These are phyloP conservation scores for Microdochium trichocladiopsis DNA, from an alignment of 2,329 filamentous ascomycete genomes.

Conservation along the genomic window DNA sequence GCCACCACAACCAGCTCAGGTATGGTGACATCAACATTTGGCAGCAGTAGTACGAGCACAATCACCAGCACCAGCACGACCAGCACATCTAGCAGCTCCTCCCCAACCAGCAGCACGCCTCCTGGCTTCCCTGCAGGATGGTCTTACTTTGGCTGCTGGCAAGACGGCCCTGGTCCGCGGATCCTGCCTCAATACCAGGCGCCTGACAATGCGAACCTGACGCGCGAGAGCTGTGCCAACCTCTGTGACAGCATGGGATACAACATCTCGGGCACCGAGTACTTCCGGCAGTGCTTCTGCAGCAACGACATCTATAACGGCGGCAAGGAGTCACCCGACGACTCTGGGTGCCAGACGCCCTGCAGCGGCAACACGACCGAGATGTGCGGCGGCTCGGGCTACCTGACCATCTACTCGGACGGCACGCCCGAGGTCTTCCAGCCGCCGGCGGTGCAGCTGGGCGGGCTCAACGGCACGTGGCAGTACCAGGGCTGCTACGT, in stretches of 20 bases:
- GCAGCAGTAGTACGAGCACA: too few species aligned
- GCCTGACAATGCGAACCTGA: slow-evolving; percentile 11
- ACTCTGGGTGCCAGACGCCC: slow-evolving; percentile 13
- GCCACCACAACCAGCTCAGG: too few species aligned
- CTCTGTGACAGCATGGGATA: slow-evolving; percentile 14
- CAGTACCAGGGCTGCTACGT: slow-evolving; percentile 14
- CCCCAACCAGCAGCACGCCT: too few species aligned
- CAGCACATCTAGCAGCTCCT: neutral
- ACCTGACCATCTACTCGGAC: slow-evolving; percentile 13
- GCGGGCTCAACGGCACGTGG: slow-evolving; percentile 7
- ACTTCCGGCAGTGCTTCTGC: slow-evolving; percentile 22
- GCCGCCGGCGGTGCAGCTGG: slow-evolving; percentile 9
- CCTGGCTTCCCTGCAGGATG: neutral
- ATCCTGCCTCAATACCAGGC: slow-evolving; percentile 6
- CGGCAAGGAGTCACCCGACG: slow-evolving; percentile 7
- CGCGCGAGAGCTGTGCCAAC: slow-evolving; percentile 12
- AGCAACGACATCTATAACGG: slow-evolving; percentile 13
- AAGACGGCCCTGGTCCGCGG: neutral
- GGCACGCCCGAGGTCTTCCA: slow-evolving; percentile 9
- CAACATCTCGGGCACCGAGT: slow-evolving; percentile 24
- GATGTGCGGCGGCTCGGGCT: slow-evolving; percentile 14
- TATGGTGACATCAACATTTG: too few species aligned
- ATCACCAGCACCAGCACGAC: neutral
- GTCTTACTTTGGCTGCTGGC: neutral
- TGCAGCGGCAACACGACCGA: slow-evolving; percentile 13